Conservation (phyloP, 768 basidiomycete genomes). For the Filobasidium floriforme region DNA sequence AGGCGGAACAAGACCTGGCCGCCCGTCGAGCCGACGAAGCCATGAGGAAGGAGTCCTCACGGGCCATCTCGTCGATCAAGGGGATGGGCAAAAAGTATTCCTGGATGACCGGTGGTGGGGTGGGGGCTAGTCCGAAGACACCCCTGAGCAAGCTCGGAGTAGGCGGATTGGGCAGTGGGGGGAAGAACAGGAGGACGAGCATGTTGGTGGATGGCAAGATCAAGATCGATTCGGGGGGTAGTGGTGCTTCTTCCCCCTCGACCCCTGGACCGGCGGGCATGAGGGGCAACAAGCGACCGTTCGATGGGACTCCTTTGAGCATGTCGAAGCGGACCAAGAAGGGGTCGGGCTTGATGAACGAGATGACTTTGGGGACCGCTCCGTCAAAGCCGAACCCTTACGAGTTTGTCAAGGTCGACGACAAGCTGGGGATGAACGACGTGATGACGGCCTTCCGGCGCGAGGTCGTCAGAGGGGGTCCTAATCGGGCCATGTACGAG, state of each 20-base stretch:
- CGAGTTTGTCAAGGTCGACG: constrained; percentile 3
- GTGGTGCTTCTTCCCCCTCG: background rate
- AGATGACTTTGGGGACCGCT: background rate
- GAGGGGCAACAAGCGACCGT: background rate
- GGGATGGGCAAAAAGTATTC: background rate
- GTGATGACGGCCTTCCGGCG: background rate
- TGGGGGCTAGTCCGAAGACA: background rate
- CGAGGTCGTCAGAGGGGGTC: background rate
- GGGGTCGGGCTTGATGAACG: background rate
- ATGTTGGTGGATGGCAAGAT: background rate
- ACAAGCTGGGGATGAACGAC: background rate
- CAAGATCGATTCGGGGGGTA: background rate
- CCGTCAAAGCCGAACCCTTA: background rate
- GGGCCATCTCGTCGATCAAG: background rate
- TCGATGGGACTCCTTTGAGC: constrained; percentile 1
- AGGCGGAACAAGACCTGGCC: background rate
- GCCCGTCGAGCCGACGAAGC: background rate
- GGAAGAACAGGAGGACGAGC: background rate
- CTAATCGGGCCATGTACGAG: background rate
- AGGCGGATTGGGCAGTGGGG: background rate
- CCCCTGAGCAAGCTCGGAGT: background rate
- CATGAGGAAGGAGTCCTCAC: background rate
- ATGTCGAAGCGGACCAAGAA: background rate
- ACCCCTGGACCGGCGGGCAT: background rate
- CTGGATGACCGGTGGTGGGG: constrained; percentile 4